Evolutionary conservation across 106 monocot species (phyloP), one percentile per base, ranked within the genome.

Genomic region (Platanthera zijinensis): DNA sequence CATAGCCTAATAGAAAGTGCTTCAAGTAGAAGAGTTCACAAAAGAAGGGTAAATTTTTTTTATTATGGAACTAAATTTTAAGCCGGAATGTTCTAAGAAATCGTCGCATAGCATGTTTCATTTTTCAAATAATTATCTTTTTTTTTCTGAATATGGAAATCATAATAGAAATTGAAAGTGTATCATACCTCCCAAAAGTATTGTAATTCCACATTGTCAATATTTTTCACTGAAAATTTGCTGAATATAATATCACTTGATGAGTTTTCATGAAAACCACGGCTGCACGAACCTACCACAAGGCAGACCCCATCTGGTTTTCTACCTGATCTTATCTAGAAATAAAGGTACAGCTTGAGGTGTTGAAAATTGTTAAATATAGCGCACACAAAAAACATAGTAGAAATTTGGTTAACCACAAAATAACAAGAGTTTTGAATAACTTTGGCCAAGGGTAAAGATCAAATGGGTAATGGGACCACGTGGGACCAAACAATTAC

Each of bases 241-340:
- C 93, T 96, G 73, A 86, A 96, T 70, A 96, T 93, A 48, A 96
- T 72, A 83, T 96, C 96, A 86, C 96, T 89, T 83, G 87, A 83
- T 51, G 79, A 81, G 73, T 96, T 96, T 50, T 83, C 67, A 9
- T 76, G 73, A 72, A 96, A 96, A 76, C 96, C 96, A 75, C 86
- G 87, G 79, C 82, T 72, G 50, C 90, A 93, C 74, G 90, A 81
- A 63, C 96, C 93, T 81, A 96, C 96, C 73, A 96, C 92, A 85
- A 96, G 92, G 76, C 96, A 96, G 67, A 96, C 81, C 17, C 96
- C 96, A 85, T 96, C 96, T 14, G 96, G 96, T 75, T 96, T 96
- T 80, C 78, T 85, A 11, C 85, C 90, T 22, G 82, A 73, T 73
- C 92, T 88, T 62, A 96, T 89, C 96, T 96, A 80, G 30, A 81